Evolutionary conservation across 495 filamentous ascomycete genomes (phyloP), one percentile per base, ranked within the genome.

Genomic region (Penicillium goetzii): DNA sequence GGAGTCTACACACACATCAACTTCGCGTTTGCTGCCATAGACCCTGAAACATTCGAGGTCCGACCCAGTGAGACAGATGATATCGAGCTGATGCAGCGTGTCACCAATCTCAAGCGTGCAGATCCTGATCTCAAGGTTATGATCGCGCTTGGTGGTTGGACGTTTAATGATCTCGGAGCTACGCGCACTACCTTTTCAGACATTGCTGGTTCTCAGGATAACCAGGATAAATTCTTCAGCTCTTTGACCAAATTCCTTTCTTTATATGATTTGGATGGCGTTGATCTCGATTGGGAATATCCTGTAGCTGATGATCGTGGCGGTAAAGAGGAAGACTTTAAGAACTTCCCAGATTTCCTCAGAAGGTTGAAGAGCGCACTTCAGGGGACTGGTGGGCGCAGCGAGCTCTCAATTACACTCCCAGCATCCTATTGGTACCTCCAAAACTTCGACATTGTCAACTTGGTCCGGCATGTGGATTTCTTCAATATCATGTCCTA

Each of bases 401-500:
- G 36, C 12, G 19, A 14, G 21, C 62, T 84, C 0, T 65, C 75
- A 4, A 72, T 84, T 26, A 81, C 82, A 0, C 47, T 73, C 1
- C 84, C 82, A 8, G 57, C 78, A 0, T 76, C 68, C 0, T 85
- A 82, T 62, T 86, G 82, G 83, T 87, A 86, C 49, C 55, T 87
- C 4, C 73, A 77, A 34, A 43, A 71, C 12, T 86, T 85, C 60
- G 78, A 85, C 57, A 38, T 68, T 3, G 28, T 30, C 0, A 51
- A 33, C 0, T 60, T 82, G 19, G 56, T 73, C 23, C 17, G 64
- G 2, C 17, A 71, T 32, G 71, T 82, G 3, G 79, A 84, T 62
- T 87, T 71, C 67, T 68, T 84, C 54, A 87, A 87, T 54, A 1
- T 86, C 33, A 88, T 88, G 85, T 65, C 62, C 12, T 86, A 86